A percentile compares a stretch with the other conserved stretches of the same genome.
These are phyloP conservation scores for Psilocybe mexicana DNA, from an alignment of 1,284 basidiomycete species.

Conservation along the genomic window DNA sequence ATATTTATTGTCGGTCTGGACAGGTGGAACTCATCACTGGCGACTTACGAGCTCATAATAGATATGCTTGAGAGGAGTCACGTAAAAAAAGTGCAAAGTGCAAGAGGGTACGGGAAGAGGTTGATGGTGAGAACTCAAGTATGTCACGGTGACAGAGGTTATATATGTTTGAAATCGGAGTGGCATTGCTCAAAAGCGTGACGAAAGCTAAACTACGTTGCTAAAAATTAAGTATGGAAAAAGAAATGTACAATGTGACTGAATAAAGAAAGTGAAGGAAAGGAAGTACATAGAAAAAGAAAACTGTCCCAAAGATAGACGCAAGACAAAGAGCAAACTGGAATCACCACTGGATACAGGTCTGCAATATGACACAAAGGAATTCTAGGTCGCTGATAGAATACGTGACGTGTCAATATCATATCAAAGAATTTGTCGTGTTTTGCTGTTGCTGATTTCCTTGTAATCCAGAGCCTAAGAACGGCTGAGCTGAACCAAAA, in stretches of 20 bases:
- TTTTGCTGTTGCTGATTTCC: slow-evolving; percentile 21
- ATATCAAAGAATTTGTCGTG: slow-evolving; percentile 23
- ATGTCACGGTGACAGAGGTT: slow-evolving; percentile 5
- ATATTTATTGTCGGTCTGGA: not conserved
- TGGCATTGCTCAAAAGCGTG: slow-evolving; percentile 11
- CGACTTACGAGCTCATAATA: slow-evolving; percentile 22
- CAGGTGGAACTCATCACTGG: not conserved
- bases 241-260: slow-evolving; percentile 9
- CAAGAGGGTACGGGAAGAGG: slow-evolving; percentile 3
- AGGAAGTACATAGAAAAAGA: slow-evolving; percentile 15
- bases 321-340: not conserved
- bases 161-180: slow-evolving; percentile 13
- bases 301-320: slow-evolving; percentile 20
- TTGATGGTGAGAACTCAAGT: slow-evolving; percentile 4
- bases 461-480: slow-evolving; percentile 11
- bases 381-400: not conserved
- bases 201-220: slow-evolving; percentile 6
- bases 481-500: slow-evolving; percentile 12
- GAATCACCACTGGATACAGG: not conserved
- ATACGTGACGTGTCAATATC: slow-evolving; percentile 6
- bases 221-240: slow-evolving; percentile 10
- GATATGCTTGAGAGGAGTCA: slow-evolving; percentile 2
- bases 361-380: not conserved
- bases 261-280: slow-evolving; percentile 13
- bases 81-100: slow-evolving; percentile 7